A percentile compares a stretch with the other conserved stretches of the same genome.
These are phyloP conservation scores for Dactylellina parvicollis DNA, from an alignment of 2,329 filamentous ascomycete species.

Conservation along the genomic window DNA sequence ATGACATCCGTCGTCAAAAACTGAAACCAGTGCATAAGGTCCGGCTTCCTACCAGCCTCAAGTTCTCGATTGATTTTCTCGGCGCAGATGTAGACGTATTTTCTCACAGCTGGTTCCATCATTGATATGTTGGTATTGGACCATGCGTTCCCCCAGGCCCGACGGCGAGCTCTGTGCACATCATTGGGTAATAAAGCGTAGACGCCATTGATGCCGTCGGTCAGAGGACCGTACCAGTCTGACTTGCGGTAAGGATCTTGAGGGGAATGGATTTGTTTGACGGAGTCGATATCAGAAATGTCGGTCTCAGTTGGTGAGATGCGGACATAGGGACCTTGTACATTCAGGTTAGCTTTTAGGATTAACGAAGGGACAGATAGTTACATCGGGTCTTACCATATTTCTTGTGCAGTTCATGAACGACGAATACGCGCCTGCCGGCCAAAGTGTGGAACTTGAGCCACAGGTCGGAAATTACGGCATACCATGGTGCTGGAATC, in stretches of 20 bases:
- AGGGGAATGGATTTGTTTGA: constrained; percentile 16
- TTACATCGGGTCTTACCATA: constrained; percentile 26
- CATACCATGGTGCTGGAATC: constrained; percentile 26
- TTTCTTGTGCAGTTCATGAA: constrained; percentile 27
- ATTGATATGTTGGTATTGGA: constrained; percentile 11
- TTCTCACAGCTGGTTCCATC: constrained; percentile 14
- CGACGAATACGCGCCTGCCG: constrained; percentile 7
- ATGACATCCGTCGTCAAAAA: constrained; percentile 19
- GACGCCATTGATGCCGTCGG: neutral
- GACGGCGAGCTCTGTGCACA: neutral
- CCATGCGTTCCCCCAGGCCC: constrained; percentile 6
- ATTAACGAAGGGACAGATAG: constrained; percentile 13
- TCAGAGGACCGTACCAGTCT: neutral
- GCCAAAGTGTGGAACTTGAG: neutral
- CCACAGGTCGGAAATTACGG: constrained; percentile 13
- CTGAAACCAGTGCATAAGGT: constrained; percentile 21
- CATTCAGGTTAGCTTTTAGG: constrained; percentile 24
- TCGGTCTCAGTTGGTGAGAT: constrained; percentile 23
- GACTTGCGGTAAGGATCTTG: constrained; percentile 15
- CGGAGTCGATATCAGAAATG: constrained; percentile 5
- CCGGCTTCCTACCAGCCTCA: neutral
- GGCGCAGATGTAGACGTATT: constrained; percentile 2
- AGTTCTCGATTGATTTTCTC: constrained; percentile 16
- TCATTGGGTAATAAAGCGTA: neutral
- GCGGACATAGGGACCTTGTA: constrained; percentile 23